phyloP scores from a whole-genome alignment of 1,139 yeast species.

The Blastobotrys indianensis region DNA sequence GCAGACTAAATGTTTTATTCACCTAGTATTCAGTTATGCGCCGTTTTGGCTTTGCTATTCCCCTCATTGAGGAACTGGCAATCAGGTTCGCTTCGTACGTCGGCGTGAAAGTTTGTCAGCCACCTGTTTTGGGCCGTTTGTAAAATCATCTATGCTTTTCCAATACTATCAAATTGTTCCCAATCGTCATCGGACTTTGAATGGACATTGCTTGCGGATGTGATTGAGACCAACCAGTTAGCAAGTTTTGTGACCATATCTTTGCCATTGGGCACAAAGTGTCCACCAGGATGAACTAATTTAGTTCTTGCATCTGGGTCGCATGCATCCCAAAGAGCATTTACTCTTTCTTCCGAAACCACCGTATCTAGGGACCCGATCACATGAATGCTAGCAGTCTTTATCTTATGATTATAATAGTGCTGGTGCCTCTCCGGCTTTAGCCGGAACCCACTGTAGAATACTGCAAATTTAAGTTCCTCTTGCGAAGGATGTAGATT shows the following conservation, averaged over 20 bases:
- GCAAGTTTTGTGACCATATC: slow-evolving; percentile 52
- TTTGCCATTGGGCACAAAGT: slow-evolving; percentile 74
- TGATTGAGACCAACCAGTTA: slow-evolving; percentile 42
- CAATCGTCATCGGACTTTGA: slow-evolving; percentile 32
- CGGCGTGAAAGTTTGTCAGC: too few relatives aligned
- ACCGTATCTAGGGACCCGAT: slow-evolving; percentile 86
- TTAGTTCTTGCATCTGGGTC: slow-evolving; percentile 42
- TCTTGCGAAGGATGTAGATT: slow-evolving; percentile 35
- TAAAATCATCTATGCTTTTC: slow-evolving; percentile 17
- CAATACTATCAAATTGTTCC: slow-evolving; percentile 41
- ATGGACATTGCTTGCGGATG: not conserved
- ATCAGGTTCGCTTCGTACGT: too few relatives aligned
- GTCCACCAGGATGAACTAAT: slow-evolving; percentile 78
- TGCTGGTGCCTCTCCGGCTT: slow-evolving; percentile 48
- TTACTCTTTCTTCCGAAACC: slow-evolving; percentile 66
- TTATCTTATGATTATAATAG: slow-evolving; percentile 42
- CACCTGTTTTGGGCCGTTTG: too few relatives aligned
- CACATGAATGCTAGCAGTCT: slow-evolving; percentile 64
- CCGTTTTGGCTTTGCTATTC: too few relatives aligned
- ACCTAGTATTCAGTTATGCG: too few relatives aligned
- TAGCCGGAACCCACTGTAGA: slow-evolving; percentile 73
- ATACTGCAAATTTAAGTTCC: slow-evolving; percentile 59
- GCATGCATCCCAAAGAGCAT: slow-evolving; percentile 52
- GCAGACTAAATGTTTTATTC: too few relatives aligned
- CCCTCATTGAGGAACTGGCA: too few relatives aligned